Evolutionary conservation across 2,329 filamentous ascomycete genomes (phyloP).

Genomic region (Diaporthe aspalathi): DNA sequence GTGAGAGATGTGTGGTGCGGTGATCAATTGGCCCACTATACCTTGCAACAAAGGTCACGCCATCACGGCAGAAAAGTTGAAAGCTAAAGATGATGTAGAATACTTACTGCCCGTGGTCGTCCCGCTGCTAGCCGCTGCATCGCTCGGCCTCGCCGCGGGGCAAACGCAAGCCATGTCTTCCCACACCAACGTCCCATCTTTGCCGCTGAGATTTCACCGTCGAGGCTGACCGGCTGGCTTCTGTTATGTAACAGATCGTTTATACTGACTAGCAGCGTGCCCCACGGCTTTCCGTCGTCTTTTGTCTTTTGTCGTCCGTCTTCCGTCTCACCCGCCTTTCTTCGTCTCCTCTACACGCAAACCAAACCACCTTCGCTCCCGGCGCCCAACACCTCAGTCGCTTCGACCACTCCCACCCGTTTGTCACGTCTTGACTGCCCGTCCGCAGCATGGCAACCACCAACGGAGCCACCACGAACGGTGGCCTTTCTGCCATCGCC

Average conservation of each 20-base stretch:
- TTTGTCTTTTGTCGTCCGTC: neutral
- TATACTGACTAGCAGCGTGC: conserved; percentile 30
- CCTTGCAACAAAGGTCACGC: conserved; percentile 4
- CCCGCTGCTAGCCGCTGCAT: conserved; percentile 32
- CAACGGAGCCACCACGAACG: conserved; percentile 31
- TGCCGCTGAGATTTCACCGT: conserved; percentile 15
- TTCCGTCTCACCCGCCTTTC: neutral
- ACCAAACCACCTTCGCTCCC: neutral
- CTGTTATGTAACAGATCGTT: conserved; percentile 28
- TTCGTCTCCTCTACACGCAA: neutral
- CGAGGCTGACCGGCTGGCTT: conserved; percentile 18
- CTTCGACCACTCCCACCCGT: neutral
- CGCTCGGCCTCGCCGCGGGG: conserved; percentile 28
- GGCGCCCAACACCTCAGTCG: neutral
- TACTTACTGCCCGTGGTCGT: neutral
- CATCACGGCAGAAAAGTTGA: conserved; percentile 10
- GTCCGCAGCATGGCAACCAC: conserved; percentile 35
- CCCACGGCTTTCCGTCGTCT: neutral
- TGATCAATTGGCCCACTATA: conserved; percentile 11
- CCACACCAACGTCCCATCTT: conserved; percentile 25
- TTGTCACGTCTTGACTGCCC: neutral
- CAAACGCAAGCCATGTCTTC: conserved; percentile 26
- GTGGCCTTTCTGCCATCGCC: conserved; percentile 23
- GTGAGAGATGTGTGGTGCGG: neutral
- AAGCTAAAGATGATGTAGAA: neutral